These are phyloP conservation scores for Colletotrichum euphorbiae DNA, from an alignment of 2,329 filamentous ascomycete species.

Conservation along the genomic window DNA sequence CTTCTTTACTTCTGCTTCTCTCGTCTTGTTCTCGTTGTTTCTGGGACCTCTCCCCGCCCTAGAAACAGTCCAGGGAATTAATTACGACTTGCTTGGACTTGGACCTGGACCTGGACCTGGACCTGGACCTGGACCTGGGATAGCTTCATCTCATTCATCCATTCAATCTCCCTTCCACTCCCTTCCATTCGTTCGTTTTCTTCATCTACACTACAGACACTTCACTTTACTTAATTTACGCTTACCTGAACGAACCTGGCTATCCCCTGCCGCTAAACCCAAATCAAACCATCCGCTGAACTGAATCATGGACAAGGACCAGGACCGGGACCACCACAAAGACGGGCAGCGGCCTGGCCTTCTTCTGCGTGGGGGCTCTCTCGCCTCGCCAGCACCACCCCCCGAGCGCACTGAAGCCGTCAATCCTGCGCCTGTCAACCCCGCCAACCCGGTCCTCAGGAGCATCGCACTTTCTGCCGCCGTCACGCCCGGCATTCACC, in stretches of 20 bases:
- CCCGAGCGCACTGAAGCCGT: slow-evolving; percentile 6
- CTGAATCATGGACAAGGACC: slow-evolving; percentile 37
- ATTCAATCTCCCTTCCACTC: neutral
- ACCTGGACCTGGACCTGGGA: too few species aligned
- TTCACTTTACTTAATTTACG: too few species aligned
- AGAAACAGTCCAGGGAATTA: too few species aligned
- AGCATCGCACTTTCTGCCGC: slow-evolving; percentile 43
- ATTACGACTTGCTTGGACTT: too few species aligned
- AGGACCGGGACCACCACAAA: neutral
- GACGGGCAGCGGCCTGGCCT: too few species aligned
- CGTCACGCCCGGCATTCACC: slow-evolving; percentile 47
- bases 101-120: too few species aligned
- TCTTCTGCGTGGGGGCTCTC: neutral
- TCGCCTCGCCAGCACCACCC: slow-evolving; percentile 10
- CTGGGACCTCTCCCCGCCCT: neutral
- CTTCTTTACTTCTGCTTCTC: neutral
- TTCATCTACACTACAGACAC: neutral
- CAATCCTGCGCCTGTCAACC: slow-evolving; percentile 30
- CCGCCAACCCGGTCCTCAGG: slow-evolving; percentile 38
- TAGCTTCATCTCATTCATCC: neutral
- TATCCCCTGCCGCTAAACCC: neutral
- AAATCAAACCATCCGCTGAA: neutral
- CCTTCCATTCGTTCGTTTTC: neutral
- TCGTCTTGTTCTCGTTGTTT: neutral
- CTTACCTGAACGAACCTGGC: too few species aligned